Evolutionary conservation across 1,284 basidiomycete species (phyloP), one percentile per base, ranked within the genome.

Genomic region (Rhodotorula mucilaginosa): DNA sequence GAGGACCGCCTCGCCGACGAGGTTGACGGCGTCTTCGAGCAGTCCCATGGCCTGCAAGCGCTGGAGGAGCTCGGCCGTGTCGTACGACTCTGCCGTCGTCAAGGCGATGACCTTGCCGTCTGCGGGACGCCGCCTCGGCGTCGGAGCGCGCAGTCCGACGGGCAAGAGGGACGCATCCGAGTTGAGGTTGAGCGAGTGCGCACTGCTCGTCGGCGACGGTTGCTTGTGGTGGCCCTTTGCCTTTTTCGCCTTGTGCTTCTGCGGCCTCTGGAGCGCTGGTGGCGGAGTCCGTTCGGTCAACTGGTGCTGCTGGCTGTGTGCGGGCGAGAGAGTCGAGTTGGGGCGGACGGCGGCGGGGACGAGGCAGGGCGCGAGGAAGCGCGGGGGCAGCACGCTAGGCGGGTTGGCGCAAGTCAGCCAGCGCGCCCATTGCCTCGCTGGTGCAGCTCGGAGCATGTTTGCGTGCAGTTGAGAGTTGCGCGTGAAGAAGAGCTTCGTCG

Each of bases 1-100:
- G 64, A 75, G 72, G 46, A 79, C 72, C 23, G 77, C 77, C 61
- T 78, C 77, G 29, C 78, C 78, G 61, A 77, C 63, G 47, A 79
- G 72, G 58, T 79, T 79, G 64, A 78, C 71, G 7, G 78, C 78
- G 59, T 68, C 71, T 4, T 68, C 68, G 46, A 79, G 64, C 21
- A 78, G 62, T 12, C 74, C 72, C 39, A 70, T 65, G 3, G 68
- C 61, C 57, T 75, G 63, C 1, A 79, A 65, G 5, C 59, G 52
- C 48, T 73, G 68, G 54, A 77, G 67, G 2, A 79, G 71, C 3
- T 71, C 69, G 19, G 72, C 63, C 18, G 76, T 77, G 48, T 78
- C 66, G 69, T 77, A 79, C 31, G 66, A 64, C 60, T 78, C 74
- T 18, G 78, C 76, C 10, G 77, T 76, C 16, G 74, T 75, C 49